Conservation (phyloP, 768 basidiomycete genomes). For the Trametes gibbosa region DNA sequence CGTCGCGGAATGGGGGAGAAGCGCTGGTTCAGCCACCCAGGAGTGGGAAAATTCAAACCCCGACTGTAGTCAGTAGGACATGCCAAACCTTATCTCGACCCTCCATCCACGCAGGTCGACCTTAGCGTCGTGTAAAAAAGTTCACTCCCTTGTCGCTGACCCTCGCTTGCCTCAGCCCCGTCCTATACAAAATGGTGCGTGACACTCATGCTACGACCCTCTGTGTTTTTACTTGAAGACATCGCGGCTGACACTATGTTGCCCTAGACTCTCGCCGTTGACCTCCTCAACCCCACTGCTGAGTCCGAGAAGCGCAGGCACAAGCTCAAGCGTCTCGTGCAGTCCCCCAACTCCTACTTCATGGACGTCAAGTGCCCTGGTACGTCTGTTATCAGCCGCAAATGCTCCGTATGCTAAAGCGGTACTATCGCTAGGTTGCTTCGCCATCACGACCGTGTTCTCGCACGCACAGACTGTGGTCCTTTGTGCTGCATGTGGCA, state of each 20-base stretch:
- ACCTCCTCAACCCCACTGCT: constrained; percentile 93
- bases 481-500: constrained; percentile 87
- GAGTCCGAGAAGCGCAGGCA: constrained; percentile 86
- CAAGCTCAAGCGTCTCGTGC: constrained; percentile 99
- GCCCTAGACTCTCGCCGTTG: constrained; percentile 86
- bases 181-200: constrained; percentile 28
- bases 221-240: not conserved
- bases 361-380: constrained; percentile 99
- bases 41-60: constrained; percentile 13
- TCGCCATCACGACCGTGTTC: constrained; percentile 96
- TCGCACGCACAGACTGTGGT: constrained; percentile 99
- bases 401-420: constrained; percentile 13
- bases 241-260: not conserved
- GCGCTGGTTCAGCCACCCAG: constrained; percentile 20
- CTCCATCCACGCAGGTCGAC: constrained; percentile 25
- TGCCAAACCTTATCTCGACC: constrained; percentile 21
- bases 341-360: constrained; percentile 98
- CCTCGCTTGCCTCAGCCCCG: constrained; percentile 12
- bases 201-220: not conserved
- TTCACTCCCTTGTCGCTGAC: constrained; percentile 19
- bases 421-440: constrained; percentile 60
- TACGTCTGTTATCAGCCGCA: constrained; percentile 35
- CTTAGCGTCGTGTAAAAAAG: constrained; percentile 27
- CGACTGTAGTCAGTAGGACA: constrained; percentile 13
- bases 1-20: not conserved